Evolutionary conservation across 352 stramenopile genomes (phyloP).

Genomic region (Globisporangium echinulatum): DNA sequence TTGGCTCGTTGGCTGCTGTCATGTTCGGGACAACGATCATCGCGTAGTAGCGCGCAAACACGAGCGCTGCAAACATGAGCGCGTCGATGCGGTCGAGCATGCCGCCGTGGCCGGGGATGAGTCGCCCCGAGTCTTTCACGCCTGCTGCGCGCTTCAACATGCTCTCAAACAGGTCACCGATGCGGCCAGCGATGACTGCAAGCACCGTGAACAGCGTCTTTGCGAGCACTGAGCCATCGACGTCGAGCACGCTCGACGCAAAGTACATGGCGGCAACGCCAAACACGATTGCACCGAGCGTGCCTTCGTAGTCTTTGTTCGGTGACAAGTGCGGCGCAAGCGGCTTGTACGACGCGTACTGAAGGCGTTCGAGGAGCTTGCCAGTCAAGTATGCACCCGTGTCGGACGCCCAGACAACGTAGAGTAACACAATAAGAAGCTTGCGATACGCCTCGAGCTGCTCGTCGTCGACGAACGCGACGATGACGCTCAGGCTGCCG

Average conservation of each 20-base stretch:
- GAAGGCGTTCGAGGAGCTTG: conserved; percentile 80
- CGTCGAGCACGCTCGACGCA: conserved; percentile 50
- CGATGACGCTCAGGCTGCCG: conserved; percentile 51
- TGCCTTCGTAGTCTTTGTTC: conserved; percentile 96
- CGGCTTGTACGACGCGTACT: conserved; percentile 79
- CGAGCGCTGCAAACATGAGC: conserved; percentile 87
- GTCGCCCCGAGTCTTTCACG: conserved; percentile 93
- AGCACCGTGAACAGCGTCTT: conserved; percentile 83
- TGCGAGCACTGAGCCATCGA: conserved; percentile 75
- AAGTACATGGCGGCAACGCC: conserved; percentile 87
- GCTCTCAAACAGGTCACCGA: conserved; percentile 94
- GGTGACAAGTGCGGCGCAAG: conserved; percentile 87
- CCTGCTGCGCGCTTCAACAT: conserved; percentile 94
- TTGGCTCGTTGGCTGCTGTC: too few relatives aligned
- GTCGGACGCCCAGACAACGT: conserved; percentile 82
- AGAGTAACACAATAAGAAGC: conserved; percentile 59
- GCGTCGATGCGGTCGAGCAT: conserved; percentile 95
- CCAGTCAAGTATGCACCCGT: conserved; percentile 93
- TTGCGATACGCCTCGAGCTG: conserved; percentile 47
- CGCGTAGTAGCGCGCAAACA: conserved; percentile 62
- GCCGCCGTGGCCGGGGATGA: conserved; percentile 95
- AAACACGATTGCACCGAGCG: conserved; percentile 80
- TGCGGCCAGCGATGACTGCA: conserved; percentile 88
- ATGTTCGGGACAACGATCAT: conserved; percentile 22
- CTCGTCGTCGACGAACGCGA: conserved; percentile 62